phyloP scores from a whole-genome alignment of 352 stramenopile genomes.

The Pythium biforme region DNA sequence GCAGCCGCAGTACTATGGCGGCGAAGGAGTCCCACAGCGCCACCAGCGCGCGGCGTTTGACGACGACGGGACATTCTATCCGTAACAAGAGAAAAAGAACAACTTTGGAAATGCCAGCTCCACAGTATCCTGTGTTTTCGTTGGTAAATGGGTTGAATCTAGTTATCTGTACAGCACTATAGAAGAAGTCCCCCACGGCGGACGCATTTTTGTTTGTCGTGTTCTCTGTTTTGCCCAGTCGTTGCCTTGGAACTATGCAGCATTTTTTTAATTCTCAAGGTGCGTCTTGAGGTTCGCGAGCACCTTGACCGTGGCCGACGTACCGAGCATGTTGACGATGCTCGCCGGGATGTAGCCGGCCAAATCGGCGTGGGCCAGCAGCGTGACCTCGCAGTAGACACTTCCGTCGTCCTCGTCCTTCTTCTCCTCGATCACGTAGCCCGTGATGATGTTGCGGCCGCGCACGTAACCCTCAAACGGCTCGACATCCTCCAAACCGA shows the following conservation, averaged over 20 bases:
- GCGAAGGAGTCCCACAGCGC: not conserved
- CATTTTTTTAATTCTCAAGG: constrained; percentile 39
- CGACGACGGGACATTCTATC: constrained; percentile 7
- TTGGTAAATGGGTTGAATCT: not conserved
- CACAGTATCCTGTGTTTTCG: too few species aligned
- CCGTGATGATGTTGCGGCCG: constrained; percentile 65
- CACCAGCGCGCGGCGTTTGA: constrained; percentile 4
- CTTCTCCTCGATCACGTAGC: constrained; percentile 73
- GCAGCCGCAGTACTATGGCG: constrained; percentile 1
- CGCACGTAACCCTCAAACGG: constrained; percentile 63
- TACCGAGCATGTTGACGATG: constrained; percentile 85
- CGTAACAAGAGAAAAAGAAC: too few species aligned
- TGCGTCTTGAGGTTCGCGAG: constrained; percentile 64
- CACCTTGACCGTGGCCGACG: constrained; percentile 80
- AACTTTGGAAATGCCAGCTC: too few species aligned
- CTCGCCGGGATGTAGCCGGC: constrained; percentile 74
- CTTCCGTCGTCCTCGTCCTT: constrained; percentile 38
- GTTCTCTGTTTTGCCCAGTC: not conserved
- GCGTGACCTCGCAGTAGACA: constrained; percentile 66
- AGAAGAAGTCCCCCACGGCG: not conserved
- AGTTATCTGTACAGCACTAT: constrained; percentile 19
- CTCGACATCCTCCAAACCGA: constrained; percentile 45
- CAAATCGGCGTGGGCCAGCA: constrained; percentile 75
- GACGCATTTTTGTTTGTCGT: not conserved
- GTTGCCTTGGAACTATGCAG: too few species aligned